Evolutionary conservation across 768 basidiomycete genomes (phyloP).

Genomic region (Ramaria sp.): DNA sequence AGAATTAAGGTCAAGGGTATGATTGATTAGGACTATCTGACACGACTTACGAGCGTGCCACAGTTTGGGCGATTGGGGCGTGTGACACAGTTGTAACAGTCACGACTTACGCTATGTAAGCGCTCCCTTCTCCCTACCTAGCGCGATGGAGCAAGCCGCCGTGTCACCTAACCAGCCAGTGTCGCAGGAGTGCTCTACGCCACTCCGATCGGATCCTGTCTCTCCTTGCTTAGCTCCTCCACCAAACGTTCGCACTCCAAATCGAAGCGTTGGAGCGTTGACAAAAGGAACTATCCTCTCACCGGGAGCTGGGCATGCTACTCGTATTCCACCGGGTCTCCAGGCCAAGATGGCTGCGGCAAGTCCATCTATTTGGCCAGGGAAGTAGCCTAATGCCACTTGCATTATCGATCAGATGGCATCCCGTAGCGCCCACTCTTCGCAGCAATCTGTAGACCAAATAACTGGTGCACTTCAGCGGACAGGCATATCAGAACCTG

Average conservation of each 20-base stretch:
- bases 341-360: conserved; percentile 94
- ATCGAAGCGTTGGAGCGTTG: conserved; percentile 1
- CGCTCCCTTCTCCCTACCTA: conserved; percentile 1
- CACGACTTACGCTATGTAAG: neutral
- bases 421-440: conserved; percentile 14
- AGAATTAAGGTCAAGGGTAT: neutral
- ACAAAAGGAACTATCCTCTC: conserved; percentile 31
- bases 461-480: conserved; percentile 8
- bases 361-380: conserved; percentile 19
- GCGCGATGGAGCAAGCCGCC: conserved; percentile 8
- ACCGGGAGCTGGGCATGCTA: conserved; percentile 30
- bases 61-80: conserved; percentile 1
- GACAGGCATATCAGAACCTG: conserved; percentile 18
- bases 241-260: neutral
- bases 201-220: neutral
- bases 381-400: conserved; percentile 12
- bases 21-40: neutral
- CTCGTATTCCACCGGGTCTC: conserved; percentile 78
- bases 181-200: neutral
- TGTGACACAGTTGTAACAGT: conserved; percentile 1
- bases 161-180: neutral
- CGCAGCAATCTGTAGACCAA: conserved; percentile 10
- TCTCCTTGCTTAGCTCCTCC: neutral
- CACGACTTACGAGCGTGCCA: conserved; percentile 9
- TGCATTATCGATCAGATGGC: conserved; percentile 11